Percentiles rank a stretch among this genome's conserved stretches.
Evolutionary conservation across 306 rosid species (phyloP).

Genomic region (Erythrophleum fordii): DNA sequence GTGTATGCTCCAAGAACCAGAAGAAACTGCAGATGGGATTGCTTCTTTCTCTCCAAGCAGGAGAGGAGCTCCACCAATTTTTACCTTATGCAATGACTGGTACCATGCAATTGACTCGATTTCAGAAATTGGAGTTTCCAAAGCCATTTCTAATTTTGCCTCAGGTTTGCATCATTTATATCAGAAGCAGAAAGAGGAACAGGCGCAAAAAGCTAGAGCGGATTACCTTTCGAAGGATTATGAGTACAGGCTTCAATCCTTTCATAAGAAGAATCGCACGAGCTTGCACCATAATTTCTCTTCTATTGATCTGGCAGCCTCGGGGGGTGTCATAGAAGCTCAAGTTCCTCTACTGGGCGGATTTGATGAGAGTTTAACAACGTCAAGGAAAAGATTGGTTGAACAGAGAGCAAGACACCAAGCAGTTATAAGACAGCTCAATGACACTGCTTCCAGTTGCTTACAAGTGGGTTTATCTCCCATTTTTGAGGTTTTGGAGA

Average conservation of each 20-base stretch:
- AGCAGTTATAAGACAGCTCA: conserved; percentile 29
- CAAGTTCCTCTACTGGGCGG: conserved; percentile 26
- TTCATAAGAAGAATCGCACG: conserved; percentile 6
- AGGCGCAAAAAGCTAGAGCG: conserved; percentile 23
- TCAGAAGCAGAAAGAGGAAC: conserved; percentile 46
- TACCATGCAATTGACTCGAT: conserved; percentile 35
- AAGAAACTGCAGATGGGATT: conserved; percentile 26
- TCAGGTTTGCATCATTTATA: conserved; percentile 40
- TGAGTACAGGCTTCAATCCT: conserved; percentile 26
- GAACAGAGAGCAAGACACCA: conserved; percentile 34
- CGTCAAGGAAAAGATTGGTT: conserved; percentile 33
- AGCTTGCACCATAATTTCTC: background rate
- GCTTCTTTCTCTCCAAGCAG: conserved; percentile 30
- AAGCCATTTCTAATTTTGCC: conserved; percentile 39
- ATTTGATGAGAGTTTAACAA: conserved; percentile 12
- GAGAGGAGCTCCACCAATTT: conserved; percentile 37
- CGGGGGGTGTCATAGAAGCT: background rate
- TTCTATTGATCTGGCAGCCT: conserved; percentile 23
- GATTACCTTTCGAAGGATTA: conserved; percentile 31
- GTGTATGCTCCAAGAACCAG: conserved; percentile 27
- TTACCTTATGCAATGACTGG: conserved; percentile 41
- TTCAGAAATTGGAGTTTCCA: conserved; percentile 36
- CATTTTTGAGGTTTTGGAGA: conserved; percentile 43
- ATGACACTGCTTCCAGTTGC: conserved; percentile 46
- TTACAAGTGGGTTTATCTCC: conserved; percentile 40